Evolutionary conservation across 306 rosid genomes (phyloP).

Genomic region (Amphicarpaea edgeworthii): DNA sequence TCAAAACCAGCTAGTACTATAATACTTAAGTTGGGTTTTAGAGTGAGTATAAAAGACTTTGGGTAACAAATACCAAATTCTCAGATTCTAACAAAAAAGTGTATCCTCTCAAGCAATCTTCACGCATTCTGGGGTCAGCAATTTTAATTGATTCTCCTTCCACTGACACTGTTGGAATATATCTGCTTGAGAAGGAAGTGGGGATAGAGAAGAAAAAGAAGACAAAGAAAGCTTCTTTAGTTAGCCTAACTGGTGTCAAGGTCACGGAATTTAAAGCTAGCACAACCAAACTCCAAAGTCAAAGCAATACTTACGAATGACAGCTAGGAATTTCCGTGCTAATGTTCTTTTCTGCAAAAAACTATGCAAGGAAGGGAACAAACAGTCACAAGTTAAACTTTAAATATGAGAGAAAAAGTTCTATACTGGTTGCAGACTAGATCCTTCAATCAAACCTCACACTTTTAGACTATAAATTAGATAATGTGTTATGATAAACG

Average conservation of each 20-base stretch:
- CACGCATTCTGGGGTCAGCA: slow-evolving; percentile 75
- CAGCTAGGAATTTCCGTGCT: slow-evolving; percentile 69
- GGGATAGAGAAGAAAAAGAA: slow-evolving; percentile 15
- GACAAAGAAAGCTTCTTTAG: slow-evolving; percentile 39
- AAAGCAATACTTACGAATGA: slow-evolving; percentile 68
- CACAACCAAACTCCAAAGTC: slow-evolving; percentile 36
- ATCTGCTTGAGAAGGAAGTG: slow-evolving; percentile 57
- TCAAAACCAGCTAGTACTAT: slow-evolving; percentile 11
- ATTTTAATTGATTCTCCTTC: slow-evolving; percentile 75
- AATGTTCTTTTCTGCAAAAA: slow-evolving; percentile 69
- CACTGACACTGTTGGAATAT: slow-evolving; percentile 65
- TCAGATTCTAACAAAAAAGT: slow-evolving; percentile 72
- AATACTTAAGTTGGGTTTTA: slow-evolving; percentile 19
- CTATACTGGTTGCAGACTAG: slow-evolving; percentile 24
- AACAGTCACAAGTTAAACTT: slow-evolving; percentile 49
- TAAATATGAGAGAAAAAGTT: slow-evolving; percentile 4
- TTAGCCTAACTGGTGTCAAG: slow-evolving; percentile 39
- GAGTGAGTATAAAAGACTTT: background rate
- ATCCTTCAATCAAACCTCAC: slow-evolving; percentile 20
- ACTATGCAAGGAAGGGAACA: slow-evolving; percentile 57
- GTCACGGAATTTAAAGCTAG: slow-evolving; percentile 36
- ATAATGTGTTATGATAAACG: slow-evolving; percentile 30
- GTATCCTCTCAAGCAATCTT: slow-evolving; percentile 77
- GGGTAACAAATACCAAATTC: slow-evolving; percentile 59
- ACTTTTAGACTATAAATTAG: slow-evolving; percentile 30